Evolutionary conservation across 2,329 filamentous ascomycete genomes (phyloP).

Genomic region (Epichloe elymi): DNA sequence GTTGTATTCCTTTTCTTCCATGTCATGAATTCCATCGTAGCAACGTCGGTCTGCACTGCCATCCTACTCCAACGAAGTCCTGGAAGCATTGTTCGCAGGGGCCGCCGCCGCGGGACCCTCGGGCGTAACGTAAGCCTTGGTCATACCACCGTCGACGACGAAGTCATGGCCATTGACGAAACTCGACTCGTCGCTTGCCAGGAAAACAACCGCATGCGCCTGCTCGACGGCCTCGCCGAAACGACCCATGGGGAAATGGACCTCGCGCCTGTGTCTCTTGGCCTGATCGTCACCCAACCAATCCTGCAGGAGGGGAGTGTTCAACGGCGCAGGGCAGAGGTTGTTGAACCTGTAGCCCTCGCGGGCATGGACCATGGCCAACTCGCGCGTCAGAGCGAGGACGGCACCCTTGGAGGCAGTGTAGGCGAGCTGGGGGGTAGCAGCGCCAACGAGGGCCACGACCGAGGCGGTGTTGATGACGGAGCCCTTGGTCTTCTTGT

Average conservation of each 20-base stretch:
- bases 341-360: constrained; percentile 85
- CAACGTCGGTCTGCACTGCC: no score
- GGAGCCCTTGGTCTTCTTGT: constrained; percentile 66
- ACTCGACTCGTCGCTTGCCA: constrained; percentile 77
- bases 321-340: constrained; percentile 80
- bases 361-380: constrained; percentile 83
- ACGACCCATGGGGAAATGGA: constrained; percentile 78
- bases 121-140: constrained; percentile 70
- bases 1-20: no score
- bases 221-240: constrained; percentile 94
- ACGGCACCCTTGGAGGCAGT: constrained; percentile 91
- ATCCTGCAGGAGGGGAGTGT: constrained; percentile 84
- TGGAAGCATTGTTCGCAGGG: constrained; percentile 48
- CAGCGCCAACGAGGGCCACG: constrained; percentile 74
- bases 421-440: constrained; percentile 82
- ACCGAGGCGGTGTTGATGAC: constrained; percentile 90
- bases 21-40: no score
- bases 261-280: constrained; percentile 70
- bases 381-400: constrained; percentile 74
- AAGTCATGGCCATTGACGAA: constrained; percentile 90
- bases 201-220: constrained; percentile 75
- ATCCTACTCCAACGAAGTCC: constrained; percentile 27
- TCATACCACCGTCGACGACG: constrained; percentile 92
- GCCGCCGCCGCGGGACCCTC: constrained; percentile 42
- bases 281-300: constrained; percentile 79